Conservation (phyloP, 768 basidiomycete genomes). For the Suillus tomentosus region DNA sequence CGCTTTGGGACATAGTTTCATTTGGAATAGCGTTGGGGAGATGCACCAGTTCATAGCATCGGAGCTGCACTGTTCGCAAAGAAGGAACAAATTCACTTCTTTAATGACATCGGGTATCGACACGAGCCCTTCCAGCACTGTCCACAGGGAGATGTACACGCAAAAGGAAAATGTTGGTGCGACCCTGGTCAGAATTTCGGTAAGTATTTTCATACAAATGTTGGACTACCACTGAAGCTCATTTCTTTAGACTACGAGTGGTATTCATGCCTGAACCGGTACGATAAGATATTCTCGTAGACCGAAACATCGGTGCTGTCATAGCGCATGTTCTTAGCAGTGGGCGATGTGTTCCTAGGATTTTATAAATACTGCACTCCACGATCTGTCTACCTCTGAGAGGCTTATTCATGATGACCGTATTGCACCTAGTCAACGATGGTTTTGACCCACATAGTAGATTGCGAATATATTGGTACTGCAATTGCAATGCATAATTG, state of each 20-base stretch:
- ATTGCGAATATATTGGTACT: conserved; percentile 95
- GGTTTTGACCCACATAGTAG: conserved; percentile 59
- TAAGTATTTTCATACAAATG: conserved; percentile 27
- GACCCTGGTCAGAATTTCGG: conserved; percentile 73
- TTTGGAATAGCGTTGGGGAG: conserved; percentile 67
- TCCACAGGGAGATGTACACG: conserved; percentile 57
- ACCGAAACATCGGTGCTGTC: conserved; percentile 7
- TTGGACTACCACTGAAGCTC: conserved; percentile 11
- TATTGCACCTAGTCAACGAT: not conserved
- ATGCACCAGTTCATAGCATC: conserved; percentile 86
- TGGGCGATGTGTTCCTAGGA: not conserved
- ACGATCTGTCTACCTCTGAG: not conserved
- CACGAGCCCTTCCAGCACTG: conserved; percentile 84
- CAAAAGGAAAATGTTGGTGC: conserved; percentile 68
- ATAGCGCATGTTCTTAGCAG: too few species aligned
- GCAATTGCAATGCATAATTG: conserved; percentile 4
- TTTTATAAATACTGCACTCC: not conserved
- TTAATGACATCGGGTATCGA: conserved; percentile 81
- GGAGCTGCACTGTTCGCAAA: conserved; percentile 75
- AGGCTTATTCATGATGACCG: not conserved
- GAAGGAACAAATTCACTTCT: conserved; percentile 80
- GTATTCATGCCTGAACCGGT: conserved; percentile 88
- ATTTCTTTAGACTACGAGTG: conserved; percentile 65
- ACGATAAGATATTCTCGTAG: conserved; percentile 57
- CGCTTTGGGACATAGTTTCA: conserved; percentile 1